Evolutionary conservation across 2,329 filamentous ascomycete genomes (phyloP).

Genomic region (Graphium sp.): DNA sequence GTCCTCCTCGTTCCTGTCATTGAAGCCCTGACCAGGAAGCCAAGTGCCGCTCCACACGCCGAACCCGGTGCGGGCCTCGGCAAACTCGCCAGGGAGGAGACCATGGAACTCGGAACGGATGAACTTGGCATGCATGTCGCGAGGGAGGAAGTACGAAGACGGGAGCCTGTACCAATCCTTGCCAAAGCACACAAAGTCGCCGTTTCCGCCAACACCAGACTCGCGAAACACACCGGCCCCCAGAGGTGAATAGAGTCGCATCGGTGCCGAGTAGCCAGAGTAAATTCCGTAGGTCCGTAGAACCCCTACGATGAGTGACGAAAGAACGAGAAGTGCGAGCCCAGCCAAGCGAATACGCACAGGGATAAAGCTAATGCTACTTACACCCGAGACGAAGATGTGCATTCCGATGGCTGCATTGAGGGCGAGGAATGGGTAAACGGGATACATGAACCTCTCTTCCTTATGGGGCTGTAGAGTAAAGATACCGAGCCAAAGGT

Average conservation of each 20-base stretch:
- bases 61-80: constrained; percentile 51
- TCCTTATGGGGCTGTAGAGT: constrained; percentile 91
- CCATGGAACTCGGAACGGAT: constrained; percentile 81
- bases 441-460: constrained; percentile 96
- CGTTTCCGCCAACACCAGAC: constrained; percentile 33
- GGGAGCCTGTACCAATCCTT: constrained; percentile 99
- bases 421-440: constrained; percentile 76
- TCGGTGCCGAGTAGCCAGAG: constrained; percentile 68
- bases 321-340: constrained; percentile 42
- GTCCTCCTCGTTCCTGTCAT: constrained; percentile 82
- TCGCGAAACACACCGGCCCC: constrained; percentile 30
- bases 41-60: constrained; percentile 74
- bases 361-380: constrained; percentile 57
- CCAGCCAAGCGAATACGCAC: constrained; percentile 53
- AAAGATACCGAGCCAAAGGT: constrained; percentile 88
- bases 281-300: constrained; percentile 62
- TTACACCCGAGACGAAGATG: constrained; percentile 59
- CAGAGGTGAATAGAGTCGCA: constrained; percentile 53
- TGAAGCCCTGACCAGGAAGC: constrained; percentile 69
- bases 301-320: constrained; percentile 48
- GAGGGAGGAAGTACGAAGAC: constrained; percentile 77
- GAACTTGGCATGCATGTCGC: constrained; percentile 74
- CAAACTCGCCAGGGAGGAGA: constrained; percentile 79
- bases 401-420: constrained; percentile 79
- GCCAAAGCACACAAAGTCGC: constrained; percentile 68